Evolutionary conservation across 495 filamentous ascomycete genomes (phyloP).

Genomic region (Podospora fimiseda): DNA sequence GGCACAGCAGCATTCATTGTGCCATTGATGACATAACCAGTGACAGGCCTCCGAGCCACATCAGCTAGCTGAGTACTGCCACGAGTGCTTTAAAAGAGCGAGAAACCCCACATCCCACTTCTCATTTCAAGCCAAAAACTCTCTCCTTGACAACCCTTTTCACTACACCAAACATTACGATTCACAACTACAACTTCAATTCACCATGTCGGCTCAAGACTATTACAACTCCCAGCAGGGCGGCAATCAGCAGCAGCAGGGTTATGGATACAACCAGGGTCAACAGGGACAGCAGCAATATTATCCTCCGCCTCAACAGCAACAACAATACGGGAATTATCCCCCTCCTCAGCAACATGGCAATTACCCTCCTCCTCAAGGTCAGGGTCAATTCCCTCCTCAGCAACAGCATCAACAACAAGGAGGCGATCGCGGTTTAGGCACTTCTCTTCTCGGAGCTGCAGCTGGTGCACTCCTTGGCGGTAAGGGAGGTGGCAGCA

Average conservation of each 20-base stretch:
- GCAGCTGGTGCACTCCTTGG: background rate
- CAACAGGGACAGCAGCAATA: background rate
- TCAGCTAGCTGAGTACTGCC: no score
- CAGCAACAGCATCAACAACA: background rate
- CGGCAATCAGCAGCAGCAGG: no score
- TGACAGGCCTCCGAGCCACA: no score
- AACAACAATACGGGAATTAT: no score
- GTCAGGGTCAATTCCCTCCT: no score
- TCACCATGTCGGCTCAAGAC: background rate
- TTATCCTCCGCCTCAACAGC: background rate
- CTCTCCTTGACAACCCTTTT: background rate
- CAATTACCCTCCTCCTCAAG: background rate
- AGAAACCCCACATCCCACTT: background rate
- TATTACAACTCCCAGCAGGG: background rate
- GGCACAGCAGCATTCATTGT: no score
- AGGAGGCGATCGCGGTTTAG: background rate
- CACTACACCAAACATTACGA: background rate
- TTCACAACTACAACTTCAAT: no score
- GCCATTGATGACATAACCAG: no score
- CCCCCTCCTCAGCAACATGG: background rate
- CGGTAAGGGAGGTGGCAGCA: background rate
- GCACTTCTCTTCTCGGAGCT: background rate
- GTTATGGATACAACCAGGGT: background rate
- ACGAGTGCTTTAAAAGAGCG: no score
- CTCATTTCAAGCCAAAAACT: background rate